phyloP scores from a whole-genome alignment of 306 rosid genomes.

The Hippophae tibetana region DNA sequence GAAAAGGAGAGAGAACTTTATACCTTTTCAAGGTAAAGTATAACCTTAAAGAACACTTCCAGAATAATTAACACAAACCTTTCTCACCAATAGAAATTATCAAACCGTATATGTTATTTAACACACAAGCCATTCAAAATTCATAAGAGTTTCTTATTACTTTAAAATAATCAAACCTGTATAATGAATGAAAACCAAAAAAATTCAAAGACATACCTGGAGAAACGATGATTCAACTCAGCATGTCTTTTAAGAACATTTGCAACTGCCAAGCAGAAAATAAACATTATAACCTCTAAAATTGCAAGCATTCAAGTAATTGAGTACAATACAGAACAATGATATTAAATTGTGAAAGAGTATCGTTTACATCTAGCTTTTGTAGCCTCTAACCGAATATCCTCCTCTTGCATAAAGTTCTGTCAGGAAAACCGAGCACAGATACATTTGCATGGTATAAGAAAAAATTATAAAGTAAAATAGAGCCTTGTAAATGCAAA shows the following conservation, averaged over 20 bases:
- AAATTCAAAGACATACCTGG: constrained; percentile 42
- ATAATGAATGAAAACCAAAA: constrained; percentile 3
- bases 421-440: constrained; percentile 24
- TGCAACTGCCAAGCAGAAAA: constrained; percentile 44
- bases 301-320: not conserved
- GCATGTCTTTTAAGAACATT: constrained; percentile 74
- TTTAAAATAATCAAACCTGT: constrained; percentile 1
- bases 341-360: constrained; percentile 16
- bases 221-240: constrained; percentile 69
- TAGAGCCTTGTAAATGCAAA: not conserved
- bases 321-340: not conserved
- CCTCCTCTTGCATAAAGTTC: constrained; percentile 67
- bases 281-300: constrained; percentile 13
- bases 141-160: not conserved
- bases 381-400: constrained; percentile 64
- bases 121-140: too few relatives aligned
- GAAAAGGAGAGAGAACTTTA: too few relatives aligned
- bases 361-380: constrained; percentile 54
- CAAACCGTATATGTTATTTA: too few relatives aligned
- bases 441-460: constrained; percentile 6
- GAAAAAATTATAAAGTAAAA: not conserved
- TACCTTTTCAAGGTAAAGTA: too few relatives aligned
- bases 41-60: too few relatives aligned
- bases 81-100: too few relatives aligned
- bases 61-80: too few relatives aligned